Conservation (phyloP, 2,329 filamentous ascomycete genomes). For the Penicillium aurantiogriseum region DNA sequence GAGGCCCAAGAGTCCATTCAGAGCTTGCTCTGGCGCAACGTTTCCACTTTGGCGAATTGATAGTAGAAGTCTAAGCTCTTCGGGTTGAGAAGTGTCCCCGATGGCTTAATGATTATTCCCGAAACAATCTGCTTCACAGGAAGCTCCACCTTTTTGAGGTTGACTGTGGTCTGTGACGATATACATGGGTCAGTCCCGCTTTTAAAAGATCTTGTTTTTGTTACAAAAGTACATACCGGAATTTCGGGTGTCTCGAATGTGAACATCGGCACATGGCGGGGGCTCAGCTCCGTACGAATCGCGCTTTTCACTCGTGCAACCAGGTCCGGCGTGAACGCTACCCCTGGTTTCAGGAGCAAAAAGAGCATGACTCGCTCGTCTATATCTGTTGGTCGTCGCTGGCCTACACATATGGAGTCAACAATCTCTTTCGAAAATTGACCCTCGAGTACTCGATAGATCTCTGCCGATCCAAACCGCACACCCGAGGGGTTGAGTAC, state of each 20-base stretch:
- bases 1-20: constrained; percentile 7
- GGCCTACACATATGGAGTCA: constrained; percentile 76
- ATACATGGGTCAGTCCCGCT: constrained; percentile 47
- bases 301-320: constrained; percentile 58
- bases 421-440: constrained; percentile 53
- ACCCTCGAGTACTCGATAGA: constrained; percentile 65
- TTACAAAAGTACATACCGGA: constrained; percentile 43
- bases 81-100: constrained; percentile 74
- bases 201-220: constrained; percentile 54
- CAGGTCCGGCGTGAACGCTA: constrained; percentile 35
- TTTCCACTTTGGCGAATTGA: constrained; percentile 70
- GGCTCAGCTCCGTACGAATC: constrained; percentile 65
- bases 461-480: constrained; percentile 75
- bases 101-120: constrained; percentile 69
- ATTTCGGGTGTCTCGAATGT: constrained; percentile 79
- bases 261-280: constrained; percentile 74
- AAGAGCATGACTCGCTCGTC: constrained; percentile 63
- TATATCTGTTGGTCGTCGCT: constrained; percentile 59
- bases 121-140: constrained; percentile 82
- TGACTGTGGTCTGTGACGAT: constrained; percentile 66
- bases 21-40: constrained; percentile 35
- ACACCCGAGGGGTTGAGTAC: constrained; percentile 78
- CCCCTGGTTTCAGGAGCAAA: constrained; percentile 52
- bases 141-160: constrained; percentile 80
- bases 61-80: constrained; percentile 74